Conservation (phyloP, 129 eudicot species). For the Artemisia annua region DNA sequence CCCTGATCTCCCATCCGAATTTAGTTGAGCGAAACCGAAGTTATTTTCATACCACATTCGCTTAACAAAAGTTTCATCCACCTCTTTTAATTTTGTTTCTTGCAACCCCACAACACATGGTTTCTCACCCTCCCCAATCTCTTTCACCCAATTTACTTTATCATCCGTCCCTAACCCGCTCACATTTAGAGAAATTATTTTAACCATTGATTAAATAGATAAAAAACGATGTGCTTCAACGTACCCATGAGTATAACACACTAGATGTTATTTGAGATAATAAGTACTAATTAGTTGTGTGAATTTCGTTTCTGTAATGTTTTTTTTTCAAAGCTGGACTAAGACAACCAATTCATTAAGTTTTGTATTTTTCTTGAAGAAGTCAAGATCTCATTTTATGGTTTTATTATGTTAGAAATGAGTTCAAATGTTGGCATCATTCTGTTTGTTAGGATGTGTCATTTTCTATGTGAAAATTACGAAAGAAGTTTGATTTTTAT, state of each 20-base stretch:
- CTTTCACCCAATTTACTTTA: no score
- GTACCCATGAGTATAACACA: no score
- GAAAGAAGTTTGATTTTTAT: conserved; percentile 8
- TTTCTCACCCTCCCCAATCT: background rate
- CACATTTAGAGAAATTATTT: background rate
- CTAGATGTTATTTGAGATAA: no score
- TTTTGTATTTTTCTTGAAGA: background rate
- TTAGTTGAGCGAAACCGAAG: background rate
- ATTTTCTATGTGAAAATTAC: conserved; percentile 2
- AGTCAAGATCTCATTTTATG: conserved; percentile 11
- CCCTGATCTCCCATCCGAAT: background rate
- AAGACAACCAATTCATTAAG: background rate
- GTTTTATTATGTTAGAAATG: background rate
- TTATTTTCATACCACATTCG: background rate
- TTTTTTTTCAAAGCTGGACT: background rate
- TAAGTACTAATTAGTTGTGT: no score
- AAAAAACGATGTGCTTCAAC: no score
- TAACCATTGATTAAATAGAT: no score
- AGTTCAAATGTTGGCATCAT: conserved; percentile 5
- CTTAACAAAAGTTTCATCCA: background rate
- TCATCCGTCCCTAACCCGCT: background rate
- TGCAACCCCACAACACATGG: background rate
- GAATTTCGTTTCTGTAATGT: no score
- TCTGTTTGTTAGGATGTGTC: background rate
- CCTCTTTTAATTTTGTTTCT: no score